Percentiles rank a stretch among this genome's conserved stretches.
Evolutionary conservation across 1,284 basidiomycete species (phyloP).

Genomic region (Golubevia sp.): DNA sequence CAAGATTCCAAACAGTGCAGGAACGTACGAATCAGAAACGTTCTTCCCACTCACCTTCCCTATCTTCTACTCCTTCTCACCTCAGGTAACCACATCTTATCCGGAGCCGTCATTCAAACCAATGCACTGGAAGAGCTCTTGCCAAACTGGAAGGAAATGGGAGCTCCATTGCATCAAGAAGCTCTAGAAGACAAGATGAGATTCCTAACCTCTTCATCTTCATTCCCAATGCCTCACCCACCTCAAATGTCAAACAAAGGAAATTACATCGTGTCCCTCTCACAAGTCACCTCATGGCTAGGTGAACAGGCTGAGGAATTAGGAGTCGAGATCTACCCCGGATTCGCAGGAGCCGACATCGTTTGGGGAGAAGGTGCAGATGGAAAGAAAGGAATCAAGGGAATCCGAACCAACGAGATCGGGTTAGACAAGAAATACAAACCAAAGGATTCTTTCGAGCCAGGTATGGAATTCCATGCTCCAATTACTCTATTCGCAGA

Average conservation of each 20-base stretch:
- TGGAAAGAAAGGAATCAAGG: conserved; percentile 68
- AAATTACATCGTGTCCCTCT: conserved; percentile 92
- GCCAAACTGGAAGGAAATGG: conserved; percentile 77
- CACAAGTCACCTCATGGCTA: conserved; percentile 86
- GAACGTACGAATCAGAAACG: background rate
- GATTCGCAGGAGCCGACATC: conserved; percentile 86
- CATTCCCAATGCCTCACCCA: conserved; percentile 89
- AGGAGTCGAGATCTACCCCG: conserved; percentile 95
- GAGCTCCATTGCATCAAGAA: conserved; percentile 73
- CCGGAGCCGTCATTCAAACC: conserved; percentile 93
- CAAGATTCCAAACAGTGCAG: too few species aligned
- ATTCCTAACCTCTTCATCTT: conserved; percentile 74
- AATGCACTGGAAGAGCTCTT: conserved; percentile 88
- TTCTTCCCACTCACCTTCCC: background rate
- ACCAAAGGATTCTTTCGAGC: conserved; percentile 88
- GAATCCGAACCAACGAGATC: conserved; percentile 92
- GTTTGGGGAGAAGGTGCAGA: conserved; percentile 74
- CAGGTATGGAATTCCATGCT: conserved; percentile 94
- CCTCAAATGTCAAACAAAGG: conserved; percentile 95
- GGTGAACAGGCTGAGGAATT: conserved; percentile 81
- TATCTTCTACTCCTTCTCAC: background rate
- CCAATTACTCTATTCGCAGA: conserved; percentile 94
- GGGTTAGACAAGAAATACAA: conserved; percentile 79
- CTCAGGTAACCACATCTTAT: conserved; percentile 89
- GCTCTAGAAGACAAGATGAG: conserved; percentile 84